Percentiles rank a stretch among this genome's conserved stretches.
Conservation (phyloP, 495 filamentous ascomycete species). For the Schizothecium vesticola region DNA sequence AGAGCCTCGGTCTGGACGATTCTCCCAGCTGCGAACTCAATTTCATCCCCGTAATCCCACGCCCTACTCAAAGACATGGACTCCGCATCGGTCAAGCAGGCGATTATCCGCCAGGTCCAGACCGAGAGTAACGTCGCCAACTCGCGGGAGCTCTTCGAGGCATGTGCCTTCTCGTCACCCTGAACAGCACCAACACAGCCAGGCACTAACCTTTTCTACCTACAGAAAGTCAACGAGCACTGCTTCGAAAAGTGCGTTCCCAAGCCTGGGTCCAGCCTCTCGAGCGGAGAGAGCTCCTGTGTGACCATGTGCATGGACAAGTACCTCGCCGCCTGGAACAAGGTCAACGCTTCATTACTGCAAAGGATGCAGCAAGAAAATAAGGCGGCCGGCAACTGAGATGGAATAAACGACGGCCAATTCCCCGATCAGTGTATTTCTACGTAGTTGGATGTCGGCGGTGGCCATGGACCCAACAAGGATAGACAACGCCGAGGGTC, state of each 20-base stretch:
- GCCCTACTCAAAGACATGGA: constrained; percentile 32
- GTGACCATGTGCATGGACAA: constrained; percentile 91
- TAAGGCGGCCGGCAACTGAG: constrained; percentile 28
- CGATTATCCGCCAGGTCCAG: constrained; percentile 68
- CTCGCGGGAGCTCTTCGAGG: constrained; percentile 67
- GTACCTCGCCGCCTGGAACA: constrained; percentile 92
- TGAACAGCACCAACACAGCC: not conserved
- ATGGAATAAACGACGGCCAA: not conserved
- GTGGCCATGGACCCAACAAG: not conserved
- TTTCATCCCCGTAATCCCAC: not conserved
- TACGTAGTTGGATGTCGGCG: not conserved
- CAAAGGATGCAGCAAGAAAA: constrained; percentile 56
- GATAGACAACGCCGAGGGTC: not conserved
- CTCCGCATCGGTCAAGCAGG: constrained; percentile 51
- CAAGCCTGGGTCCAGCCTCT: constrained; percentile 72
- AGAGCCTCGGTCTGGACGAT: not conserved
- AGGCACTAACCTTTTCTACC: not conserved
- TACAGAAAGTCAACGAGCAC: constrained; percentile 90
- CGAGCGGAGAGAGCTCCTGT: constrained; percentile 68
- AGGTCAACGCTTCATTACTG: constrained; percentile 71
- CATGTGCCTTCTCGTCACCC: constrained; percentile 33
- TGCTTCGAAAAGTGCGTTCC: constrained; percentile 94
- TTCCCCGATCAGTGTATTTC: not conserved
- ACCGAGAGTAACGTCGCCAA: constrained; percentile 71
- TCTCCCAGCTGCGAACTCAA: not conserved